Evolutionary conservation across 805 yeast genomes (phyloP), one percentile per base, ranked within the genome.

Genomic region (Yarrowia yakushimensis): DNA sequence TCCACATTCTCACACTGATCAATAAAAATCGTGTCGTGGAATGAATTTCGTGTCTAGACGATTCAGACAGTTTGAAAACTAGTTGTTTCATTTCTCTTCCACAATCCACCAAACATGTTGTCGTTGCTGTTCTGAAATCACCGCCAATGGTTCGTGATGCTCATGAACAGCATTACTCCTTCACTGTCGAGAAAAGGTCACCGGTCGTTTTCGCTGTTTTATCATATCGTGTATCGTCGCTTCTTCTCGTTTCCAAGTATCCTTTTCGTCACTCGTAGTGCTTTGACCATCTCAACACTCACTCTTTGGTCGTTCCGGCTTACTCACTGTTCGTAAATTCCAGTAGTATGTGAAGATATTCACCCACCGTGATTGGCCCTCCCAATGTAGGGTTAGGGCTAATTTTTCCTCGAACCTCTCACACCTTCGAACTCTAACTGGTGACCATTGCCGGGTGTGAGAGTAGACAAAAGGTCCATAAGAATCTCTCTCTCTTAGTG

Each of bases 231-330:
- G 8, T 25, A n/a, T 41, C 46, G n/a, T 31, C 34, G n/a, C 34
- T 31, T 31, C 34, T 13, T 31, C 8, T 31, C 17, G 8, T 13
- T 2, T 13, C 34, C 17, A 13, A 8, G n/a, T 12, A 12, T 28
- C 22, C 23, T 4, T 31, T 9, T n/a, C 17, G 31, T 42, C 31
- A 11, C 23, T 25, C 20, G 48, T n/a, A 4, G 15, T 15, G 22
- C 33, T 43, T 15, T 41, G 3, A 6, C 30, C 10, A n/a, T 43
- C 36, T 28, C 52, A 30, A 13, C 25, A 52, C 59, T 52, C 59
- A 52, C 59, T 52, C 59, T 52, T 46, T 45, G 6, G 59, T 52
- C 59, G 59, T 52, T 36, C 59, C 17, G 22, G 33, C 59, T 52
- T 52, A 22, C 43, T 52, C 59, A 52, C 43, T 52, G 59, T 52